A percentile compares a stretch with the other conserved stretches of the same genome.
Evolutionary conservation across 306 rosid genomes (phyloP).

Genomic region (Astragalus glycyphyllos): DNA sequence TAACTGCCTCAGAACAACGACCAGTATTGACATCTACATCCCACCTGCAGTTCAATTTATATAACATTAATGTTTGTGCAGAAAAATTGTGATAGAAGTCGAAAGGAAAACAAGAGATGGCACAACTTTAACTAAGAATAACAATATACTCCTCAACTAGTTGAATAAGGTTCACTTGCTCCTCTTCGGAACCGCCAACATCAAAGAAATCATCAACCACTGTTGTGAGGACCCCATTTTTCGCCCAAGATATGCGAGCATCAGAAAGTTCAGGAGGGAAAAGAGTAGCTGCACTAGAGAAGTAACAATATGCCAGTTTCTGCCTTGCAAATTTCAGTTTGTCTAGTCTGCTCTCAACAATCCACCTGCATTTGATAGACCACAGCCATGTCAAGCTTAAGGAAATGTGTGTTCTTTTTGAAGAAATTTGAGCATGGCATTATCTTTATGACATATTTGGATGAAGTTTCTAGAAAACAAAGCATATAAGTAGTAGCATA

Average conservation of each 20-base stretch:
- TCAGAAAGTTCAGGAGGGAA: constrained; percentile 68
- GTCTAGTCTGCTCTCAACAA: constrained; percentile 66
- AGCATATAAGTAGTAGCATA: constrained; percentile 3
- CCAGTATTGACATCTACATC: constrained; percentile 59
- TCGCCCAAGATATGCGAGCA: constrained; percentile 85
- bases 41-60: constrained; percentile 69
- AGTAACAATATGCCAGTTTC: constrained; percentile 76
- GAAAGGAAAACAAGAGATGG: neutral
- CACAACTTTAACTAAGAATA: neutral
- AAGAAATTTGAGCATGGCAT: constrained; percentile 17
- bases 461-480: neutral
- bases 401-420: neutral
- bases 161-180: constrained; percentile 69
- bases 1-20: constrained; percentile 72
- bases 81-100: neutral
- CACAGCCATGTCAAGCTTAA: constrained; percentile 21
- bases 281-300: constrained; percentile 69
- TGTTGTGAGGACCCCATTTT: constrained; percentile 75
- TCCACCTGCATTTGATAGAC: constrained; percentile 64
- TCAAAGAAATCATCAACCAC: constrained; percentile 92
- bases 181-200: constrained; percentile 71
- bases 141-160: constrained; percentile 70
- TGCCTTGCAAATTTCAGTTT: constrained; percentile 81
- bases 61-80: constrained; percentile 18
- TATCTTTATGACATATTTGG: neutral